Evolutionary conservation across 2,329 filamentous ascomycete species (phyloP).

Genomic region (Penicillium sp.): DNA sequence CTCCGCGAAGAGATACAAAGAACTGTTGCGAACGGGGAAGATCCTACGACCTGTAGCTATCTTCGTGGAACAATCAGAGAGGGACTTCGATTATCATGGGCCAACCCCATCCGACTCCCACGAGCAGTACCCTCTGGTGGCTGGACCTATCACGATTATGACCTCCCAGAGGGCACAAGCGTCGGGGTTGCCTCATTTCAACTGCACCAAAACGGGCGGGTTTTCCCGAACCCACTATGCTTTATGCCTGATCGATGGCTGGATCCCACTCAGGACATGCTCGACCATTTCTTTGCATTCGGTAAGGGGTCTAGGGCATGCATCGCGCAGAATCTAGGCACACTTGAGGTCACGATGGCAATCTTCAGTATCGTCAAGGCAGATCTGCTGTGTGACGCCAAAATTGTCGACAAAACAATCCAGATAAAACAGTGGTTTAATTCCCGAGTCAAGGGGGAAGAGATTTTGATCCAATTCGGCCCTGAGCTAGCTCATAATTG

Average conservation of each 20-base stretch:
- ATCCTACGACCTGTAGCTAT: slow-evolving; percentile 39
- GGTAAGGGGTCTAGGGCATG: slow-evolving; percentile 52
- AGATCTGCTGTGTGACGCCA: slow-evolving; percentile 49
- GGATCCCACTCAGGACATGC: slow-evolving; percentile 39
- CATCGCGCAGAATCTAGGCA: slow-evolving; percentile 53
- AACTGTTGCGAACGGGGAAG: slow-evolving; percentile 21
- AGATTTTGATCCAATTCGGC: slow-evolving; percentile 32
- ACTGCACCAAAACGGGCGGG: slow-evolving; percentile 47
- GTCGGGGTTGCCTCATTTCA: slow-evolving; percentile 50
- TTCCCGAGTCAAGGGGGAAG: slow-evolving; percentile 52
- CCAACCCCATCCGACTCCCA: slow-evolving; percentile 54
- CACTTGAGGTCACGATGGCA: slow-evolving; percentile 45
- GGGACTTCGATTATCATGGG: slow-evolving; percentile 52
- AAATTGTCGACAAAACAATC: slow-evolving; percentile 39
- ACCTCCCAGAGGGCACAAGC: slow-evolving; percentile 47
- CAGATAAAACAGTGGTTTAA: slow-evolving; percentile 61
- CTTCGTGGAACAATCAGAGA: slow-evolving; percentile 54
- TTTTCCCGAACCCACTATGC: slow-evolving; percentile 44
- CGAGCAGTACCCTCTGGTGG: slow-evolving; percentile 48
- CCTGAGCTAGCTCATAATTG: background rate
- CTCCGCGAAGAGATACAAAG: slow-evolving; percentile 38
- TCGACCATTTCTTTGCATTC: slow-evolving; percentile 50
- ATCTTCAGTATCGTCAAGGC: slow-evolving; percentile 45
- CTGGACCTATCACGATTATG: slow-evolving; percentile 36
- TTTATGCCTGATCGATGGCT: slow-evolving; percentile 56